Conservation (phyloP, 2,329 filamentous ascomycete genomes). For the Cylindrodendrum hubeiense region DNA sequence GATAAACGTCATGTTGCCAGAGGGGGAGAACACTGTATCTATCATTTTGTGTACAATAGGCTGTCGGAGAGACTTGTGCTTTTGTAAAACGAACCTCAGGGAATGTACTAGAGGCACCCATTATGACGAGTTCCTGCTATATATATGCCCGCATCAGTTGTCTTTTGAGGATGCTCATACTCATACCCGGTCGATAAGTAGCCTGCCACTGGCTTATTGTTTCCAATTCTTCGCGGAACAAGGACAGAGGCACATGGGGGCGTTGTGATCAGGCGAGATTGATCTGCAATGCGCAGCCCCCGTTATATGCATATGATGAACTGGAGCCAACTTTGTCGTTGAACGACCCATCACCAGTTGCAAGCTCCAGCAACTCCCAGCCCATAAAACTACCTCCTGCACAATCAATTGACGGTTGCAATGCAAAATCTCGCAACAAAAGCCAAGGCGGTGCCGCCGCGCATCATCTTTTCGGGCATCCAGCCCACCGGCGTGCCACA, state of each 20-base stretch:
- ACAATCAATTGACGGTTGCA: background rate
- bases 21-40: slow-evolving; percentile 19
- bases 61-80: slow-evolving; percentile 32
- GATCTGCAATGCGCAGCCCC: slow-evolving; percentile 16
- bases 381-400: background rate
- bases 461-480: slow-evolving; percentile 92
- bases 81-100: slow-evolving; percentile 35
- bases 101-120: background rate
- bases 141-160: background rate
- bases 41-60: slow-evolving; percentile 43
- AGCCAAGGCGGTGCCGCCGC: slow-evolving; percentile 13
- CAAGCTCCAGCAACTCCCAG: slow-evolving; percentile 8
- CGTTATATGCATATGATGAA: slow-evolving; percentile 43
- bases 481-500: slow-evolving; percentile 96
- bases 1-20: background rate
- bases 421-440: slow-evolving; percentile 10
- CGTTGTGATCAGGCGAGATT: background rate
- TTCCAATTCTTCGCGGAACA: background rate
- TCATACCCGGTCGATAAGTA: background rate
- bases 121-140: background rate
- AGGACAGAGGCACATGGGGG: background rate
- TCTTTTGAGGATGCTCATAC: background rate
- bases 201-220: background rate
- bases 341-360: slow-evolving; percentile 3
- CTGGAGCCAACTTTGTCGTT: slow-evolving; percentile 2